Evolutionary conservation across 345 rosid species (phyloP).

Genomic region (Eucalyptus pauciflora): DNA sequence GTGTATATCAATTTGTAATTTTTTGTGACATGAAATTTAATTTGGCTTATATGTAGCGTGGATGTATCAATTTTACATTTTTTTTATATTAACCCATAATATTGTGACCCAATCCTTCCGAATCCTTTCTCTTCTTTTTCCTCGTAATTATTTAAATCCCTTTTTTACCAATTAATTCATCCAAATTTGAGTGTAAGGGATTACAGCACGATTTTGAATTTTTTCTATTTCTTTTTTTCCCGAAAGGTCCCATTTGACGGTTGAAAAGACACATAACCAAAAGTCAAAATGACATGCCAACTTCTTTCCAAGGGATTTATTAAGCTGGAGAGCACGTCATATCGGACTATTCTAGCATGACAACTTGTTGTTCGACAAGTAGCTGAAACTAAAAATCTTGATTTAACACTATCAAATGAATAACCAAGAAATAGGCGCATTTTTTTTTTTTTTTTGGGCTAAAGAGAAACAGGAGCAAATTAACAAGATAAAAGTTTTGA

Average conservation of each 20-base stretch:
- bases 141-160: background rate
- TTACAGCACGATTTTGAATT: background rate
- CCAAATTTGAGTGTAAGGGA: background rate
- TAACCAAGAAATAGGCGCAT: background rate
- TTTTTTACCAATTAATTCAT: background rate
- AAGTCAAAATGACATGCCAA: background rate
- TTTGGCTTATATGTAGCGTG: fast-evolving
- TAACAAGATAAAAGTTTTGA: background rate
- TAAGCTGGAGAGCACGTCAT: background rate
- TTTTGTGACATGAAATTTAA: background rate
- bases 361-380: background rate
- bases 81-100: too few relatives aligned
- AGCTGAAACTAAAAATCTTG: background rate
- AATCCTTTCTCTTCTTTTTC: background rate
- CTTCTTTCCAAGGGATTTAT: background rate
- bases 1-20: too few relatives aligned
- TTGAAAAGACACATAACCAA: background rate
- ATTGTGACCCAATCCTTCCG: background rate
- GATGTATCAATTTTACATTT: background rate
- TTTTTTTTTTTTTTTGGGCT: too few relatives aligned
- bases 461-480: background rate
- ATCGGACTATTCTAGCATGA: background rate
- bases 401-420: background rate
- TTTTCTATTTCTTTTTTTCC: background rate
- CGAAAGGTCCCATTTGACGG: background rate